Base-by-base conservation (phyloP, 371 early-diverging fungal genomes). In the Mortierella sp. region DNA sequence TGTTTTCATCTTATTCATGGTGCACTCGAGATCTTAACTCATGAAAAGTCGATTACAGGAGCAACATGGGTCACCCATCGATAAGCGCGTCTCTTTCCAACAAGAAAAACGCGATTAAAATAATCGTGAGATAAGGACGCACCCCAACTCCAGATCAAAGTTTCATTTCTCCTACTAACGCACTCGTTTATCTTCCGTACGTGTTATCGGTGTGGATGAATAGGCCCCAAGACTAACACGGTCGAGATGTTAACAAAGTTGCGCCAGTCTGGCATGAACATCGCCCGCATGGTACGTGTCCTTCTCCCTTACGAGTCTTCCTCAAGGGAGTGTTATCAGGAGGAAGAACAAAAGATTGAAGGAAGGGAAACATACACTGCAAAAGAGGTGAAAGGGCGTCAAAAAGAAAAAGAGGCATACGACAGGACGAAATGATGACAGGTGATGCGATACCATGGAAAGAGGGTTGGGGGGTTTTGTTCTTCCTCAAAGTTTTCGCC, bases 241-340 rank as follows among this genome's bases (percentile, higher is more conserved):
- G 94, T 96, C 56, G 97, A 98, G 87, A 94, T 93, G 92, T 90
- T 98, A 68, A 93, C 92, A 56, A 92, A 95, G 88, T 92, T 98
- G 79, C 93, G 97, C 83, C 92, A 96, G 80, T 96, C 97, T 21
- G 99, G 99, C 73, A 96, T 99, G 94, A 98, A 96, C 89, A 96
- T 99, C 78, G 97, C 95, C 71, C 95, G 99, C 80, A 95, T 97
- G 96, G 86, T 85, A 71, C 74, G 79, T 89, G 32, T 35, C 4
- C 21, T 24, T 11, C 4, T 35, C 72, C 32, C 4, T 16, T 3
- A 49, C 49, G 14, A 16, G 49, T 16, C 12, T 44, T 41, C 11
- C 24, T 7, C 3, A 10, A 21, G 21, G 68, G 68, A 21, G 5
- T 68, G 24, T 24, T 18, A 24, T 35, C 18, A 35, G 21, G 7